phyloP scores from a whole-genome alignment of 495 filamentous ascomycete species.

The Ascobolus immersus region DNA sequence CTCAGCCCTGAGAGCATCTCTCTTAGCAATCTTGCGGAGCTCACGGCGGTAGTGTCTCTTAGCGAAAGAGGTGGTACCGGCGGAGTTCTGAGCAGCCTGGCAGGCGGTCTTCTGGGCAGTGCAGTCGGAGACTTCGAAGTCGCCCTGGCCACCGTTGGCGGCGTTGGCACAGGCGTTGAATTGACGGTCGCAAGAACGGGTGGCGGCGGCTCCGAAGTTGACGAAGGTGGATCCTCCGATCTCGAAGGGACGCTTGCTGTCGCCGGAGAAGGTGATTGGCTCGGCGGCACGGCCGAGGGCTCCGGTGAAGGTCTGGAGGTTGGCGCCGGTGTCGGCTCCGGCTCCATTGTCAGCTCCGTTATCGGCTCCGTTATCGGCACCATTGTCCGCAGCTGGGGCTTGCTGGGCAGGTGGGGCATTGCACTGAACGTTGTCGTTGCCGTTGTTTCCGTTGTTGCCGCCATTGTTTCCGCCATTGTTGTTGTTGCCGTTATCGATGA shows the following conservation, averaged over 20 bases:
- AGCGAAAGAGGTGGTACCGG: slow-evolving; percentile 4
- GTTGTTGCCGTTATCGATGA: neutral
- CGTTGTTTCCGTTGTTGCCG: too few relatives aligned
- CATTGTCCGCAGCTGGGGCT: neutral
- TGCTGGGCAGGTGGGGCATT: neutral
- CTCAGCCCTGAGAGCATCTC: too few relatives aligned
- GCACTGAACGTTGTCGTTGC: neutral
- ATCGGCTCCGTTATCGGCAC: neutral
- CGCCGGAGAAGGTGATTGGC: slow-evolving; percentile 8
- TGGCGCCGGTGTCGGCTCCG: neutral
- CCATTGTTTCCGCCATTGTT: neutral
- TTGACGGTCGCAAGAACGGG: slow-evolving; percentile 9
- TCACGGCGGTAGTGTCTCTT: too few relatives aligned
- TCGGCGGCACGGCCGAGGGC: slow-evolving; percentile 6
- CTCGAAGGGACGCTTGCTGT: slow-evolving; percentile 7
- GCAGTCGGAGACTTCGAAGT: slow-evolving; percentile 5
- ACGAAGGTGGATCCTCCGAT: slow-evolving; percentile 8
- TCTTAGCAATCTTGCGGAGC: too few relatives aligned
- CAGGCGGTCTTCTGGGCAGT: slow-evolving; percentile 9
- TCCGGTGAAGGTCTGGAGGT: slow-evolving; percentile 10
- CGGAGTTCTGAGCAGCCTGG: slow-evolving; percentile 4
- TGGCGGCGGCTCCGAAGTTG: slow-evolving; percentile 8
- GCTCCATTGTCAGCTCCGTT: neutral
- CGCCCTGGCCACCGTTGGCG: slow-evolving; percentile 5
- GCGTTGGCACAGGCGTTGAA: slow-evolving; percentile 10